phyloP scores from a whole-genome alignment of 768 basidiomycete species.

The Tubosaeta sp. region DNA sequence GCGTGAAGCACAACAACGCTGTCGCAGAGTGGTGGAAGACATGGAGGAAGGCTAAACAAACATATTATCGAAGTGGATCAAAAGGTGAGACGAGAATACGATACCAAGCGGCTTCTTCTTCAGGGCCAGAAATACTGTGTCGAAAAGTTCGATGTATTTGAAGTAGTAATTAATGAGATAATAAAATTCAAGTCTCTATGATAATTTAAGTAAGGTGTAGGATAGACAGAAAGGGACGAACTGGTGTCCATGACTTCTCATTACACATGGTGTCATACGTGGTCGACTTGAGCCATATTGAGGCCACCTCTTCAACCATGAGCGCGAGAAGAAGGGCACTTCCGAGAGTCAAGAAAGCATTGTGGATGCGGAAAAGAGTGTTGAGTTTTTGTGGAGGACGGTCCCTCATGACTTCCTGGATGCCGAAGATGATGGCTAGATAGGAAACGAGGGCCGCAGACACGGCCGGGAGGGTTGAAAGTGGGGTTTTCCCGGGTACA shows the following conservation, averaged over 20 bases:
- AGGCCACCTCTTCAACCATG: constrained; percentile 89
- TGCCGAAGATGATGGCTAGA: constrained; percentile 84
- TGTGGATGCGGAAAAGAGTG: constrained; percentile 84
- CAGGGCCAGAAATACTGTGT: constrained; percentile 94
- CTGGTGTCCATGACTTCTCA: constrained; percentile 78
- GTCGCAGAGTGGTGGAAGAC: constrained; percentile 99
- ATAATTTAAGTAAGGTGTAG: not conserved
- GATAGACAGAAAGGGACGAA: constrained; percentile 38
- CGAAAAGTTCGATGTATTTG: constrained; percentile 94
- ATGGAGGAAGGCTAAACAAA: constrained; percentile 79
- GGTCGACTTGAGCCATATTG: constrained; percentile 69
- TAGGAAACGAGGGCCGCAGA: constrained; percentile 68
- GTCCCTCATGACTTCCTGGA: constrained; percentile 80
- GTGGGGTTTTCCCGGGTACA: constrained; percentile 52
- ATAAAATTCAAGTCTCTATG: constrained; percentile 86
- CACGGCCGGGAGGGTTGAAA: constrained; percentile 65
- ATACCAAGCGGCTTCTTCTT: constrained; percentile 97
- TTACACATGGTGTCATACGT: constrained; percentile 76
- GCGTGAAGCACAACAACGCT: constrained; percentile 89
- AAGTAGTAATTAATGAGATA: constrained; percentile 99
- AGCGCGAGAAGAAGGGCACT: constrained; percentile 81
- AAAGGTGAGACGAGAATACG: constrained; percentile 21
- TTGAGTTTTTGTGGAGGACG: constrained; percentile 71
- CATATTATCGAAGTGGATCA: constrained; percentile 1
- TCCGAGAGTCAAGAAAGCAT: constrained; percentile 80